Evolutionary conservation across 2,329 filamentous ascomycete genomes (phyloP), one percentile per base, ranked within the genome.

Genomic region (Trichoderma sp.): DNA sequence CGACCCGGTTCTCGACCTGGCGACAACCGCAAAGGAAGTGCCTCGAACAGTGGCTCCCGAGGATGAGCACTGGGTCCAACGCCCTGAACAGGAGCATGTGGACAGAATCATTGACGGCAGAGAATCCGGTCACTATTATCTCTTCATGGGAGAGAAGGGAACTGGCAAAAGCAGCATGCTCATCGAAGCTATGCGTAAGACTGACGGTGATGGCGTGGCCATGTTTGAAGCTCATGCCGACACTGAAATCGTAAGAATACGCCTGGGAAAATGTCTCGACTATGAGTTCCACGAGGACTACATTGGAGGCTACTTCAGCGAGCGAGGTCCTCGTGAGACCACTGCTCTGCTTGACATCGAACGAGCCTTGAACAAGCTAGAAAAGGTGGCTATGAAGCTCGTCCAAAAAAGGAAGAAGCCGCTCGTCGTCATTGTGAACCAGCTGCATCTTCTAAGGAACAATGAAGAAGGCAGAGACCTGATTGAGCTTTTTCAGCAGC

Each of bases 281-380:
- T 99, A 95, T 80, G 96, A 99, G 79, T 99, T 93, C 77, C 94
- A 98, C 79, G 96, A 98, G 83, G 96, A 99, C 84, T 98, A 97
- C 78, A 98, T 99, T 74, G 96, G 96, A 58, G 93, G 93, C 6
- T 92, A 99, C 73, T 99, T 99, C 81, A 97, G 93, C 73, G 97
- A 99, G 78, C 90, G 93, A 34, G 96, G 96, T 0, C 96, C 96
- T 0, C 89, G 96, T 57, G 96, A 99, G 78, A 95, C 93, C 3
- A 97, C 94, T 0, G 94, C 96, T 5, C 85, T 99, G 39, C 86
- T 99, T 2, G 96, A 99, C 79, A 98, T 99, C 74, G 96, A 99
- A 80, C 90, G 96, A 32, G 96, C 96, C 0, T 91, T 99, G 80
- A 99, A 99, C 86, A 99, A 99, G 82, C 84, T 99, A 12, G 96